Percentiles rank a stretch among this genome's conserved stretches.
phyloP scores from a whole-genome alignment of 1,284 basidiomycete genomes.

The Trichosporon coremiiforme region DNA sequence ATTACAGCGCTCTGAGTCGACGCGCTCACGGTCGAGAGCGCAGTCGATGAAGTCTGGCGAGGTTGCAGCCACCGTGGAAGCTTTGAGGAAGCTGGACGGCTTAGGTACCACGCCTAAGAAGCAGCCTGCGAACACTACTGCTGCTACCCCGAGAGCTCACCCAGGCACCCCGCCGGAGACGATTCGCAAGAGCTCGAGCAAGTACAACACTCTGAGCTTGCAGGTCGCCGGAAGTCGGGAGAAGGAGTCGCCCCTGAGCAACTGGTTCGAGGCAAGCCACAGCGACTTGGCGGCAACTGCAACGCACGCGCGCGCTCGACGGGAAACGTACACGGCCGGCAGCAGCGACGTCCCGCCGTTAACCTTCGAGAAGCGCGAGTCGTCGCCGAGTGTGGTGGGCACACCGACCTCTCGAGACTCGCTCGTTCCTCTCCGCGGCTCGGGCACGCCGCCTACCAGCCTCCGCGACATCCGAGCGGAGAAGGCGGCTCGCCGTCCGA shows the following conservation, averaged over 20 bases:
- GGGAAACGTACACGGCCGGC: conserved; percentile 17
- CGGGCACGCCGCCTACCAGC: conserved; percentile 64
- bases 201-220: conserved; percentile 24
- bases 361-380: conserved; percentile 68
- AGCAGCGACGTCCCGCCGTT: conserved; percentile 28
- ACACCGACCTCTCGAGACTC: conserved; percentile 51
- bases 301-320: conserved; percentile 14
- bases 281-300: conserved; percentile 10
- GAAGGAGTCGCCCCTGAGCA: conserved; percentile 41
- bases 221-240: conserved; percentile 16
- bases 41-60: conserved; percentile 36
- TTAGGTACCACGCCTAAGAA: conserved; percentile 70
- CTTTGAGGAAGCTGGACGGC: conserved; percentile 90
- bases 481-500: conserved; percentile 53
- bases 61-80: conserved; percentile 85
- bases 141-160: conserved; percentile 56
- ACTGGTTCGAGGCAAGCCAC: conserved; percentile 41
- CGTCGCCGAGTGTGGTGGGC: conserved; percentile 80
- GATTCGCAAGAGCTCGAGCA: conserved; percentile 19
- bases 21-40: conserved; percentile 25
- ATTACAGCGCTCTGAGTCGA: conserved; percentile 28
- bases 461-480: conserved; percentile 58
- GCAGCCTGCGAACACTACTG: conserved; percentile 24
- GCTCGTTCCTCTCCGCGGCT: conserved; percentile 63
- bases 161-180: conserved; percentile 66